Percentiles rank a stretch among this genome's conserved stretches.
Conservation (phyloP, 306 rosid genomes). For the Erythrophleum fordii region DNA sequence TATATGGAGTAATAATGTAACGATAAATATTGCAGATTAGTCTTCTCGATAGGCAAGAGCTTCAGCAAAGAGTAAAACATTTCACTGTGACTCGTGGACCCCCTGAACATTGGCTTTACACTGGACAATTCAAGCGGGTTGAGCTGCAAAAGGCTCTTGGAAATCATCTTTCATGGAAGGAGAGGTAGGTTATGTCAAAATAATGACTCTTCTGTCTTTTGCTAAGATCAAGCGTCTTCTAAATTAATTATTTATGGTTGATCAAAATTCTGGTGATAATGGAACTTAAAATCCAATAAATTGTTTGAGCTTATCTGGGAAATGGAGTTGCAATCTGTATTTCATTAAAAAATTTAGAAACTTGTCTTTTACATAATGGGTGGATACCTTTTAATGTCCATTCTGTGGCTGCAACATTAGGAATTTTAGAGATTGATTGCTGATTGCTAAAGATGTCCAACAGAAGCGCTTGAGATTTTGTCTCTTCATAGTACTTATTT, state of each 20-base stretch:
- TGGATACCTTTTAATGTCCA: conserved; percentile 24
- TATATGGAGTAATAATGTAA: conserved; percentile 32
- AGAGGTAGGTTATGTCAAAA: conserved; percentile 60
- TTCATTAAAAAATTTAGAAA: neutral
- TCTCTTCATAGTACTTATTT: no score
- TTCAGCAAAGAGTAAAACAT: conserved; percentile 78
- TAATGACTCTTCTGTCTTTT: conserved; percentile 16
- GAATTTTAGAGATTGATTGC: conserved; percentile 12
- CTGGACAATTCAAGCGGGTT: conserved; percentile 69
- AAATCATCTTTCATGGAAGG: conserved; percentile 96
- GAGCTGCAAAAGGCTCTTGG: conserved; percentile 96
- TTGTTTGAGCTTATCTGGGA: neutral
- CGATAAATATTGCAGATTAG: conserved; percentile 63
- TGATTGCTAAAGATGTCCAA: no score
- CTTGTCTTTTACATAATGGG: neutral
- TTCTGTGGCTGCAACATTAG: conserved; percentile 18
- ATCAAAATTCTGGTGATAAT: neutral
- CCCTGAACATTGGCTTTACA: conserved; percentile 87
- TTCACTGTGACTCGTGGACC: conserved; percentile 64
- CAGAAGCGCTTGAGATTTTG: no score
- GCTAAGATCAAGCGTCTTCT: conserved; percentile 32
- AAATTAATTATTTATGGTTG: conserved; percentile 11
- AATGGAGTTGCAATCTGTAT: neutral
- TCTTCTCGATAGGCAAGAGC: conserved; percentile 95
- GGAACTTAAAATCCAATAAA: conserved; percentile 30